Evolutionary conservation across 306 rosid genomes (phyloP), one percentile per base, ranked within the genome.

Genomic region (Oxytropis ochrocephala): DNA sequence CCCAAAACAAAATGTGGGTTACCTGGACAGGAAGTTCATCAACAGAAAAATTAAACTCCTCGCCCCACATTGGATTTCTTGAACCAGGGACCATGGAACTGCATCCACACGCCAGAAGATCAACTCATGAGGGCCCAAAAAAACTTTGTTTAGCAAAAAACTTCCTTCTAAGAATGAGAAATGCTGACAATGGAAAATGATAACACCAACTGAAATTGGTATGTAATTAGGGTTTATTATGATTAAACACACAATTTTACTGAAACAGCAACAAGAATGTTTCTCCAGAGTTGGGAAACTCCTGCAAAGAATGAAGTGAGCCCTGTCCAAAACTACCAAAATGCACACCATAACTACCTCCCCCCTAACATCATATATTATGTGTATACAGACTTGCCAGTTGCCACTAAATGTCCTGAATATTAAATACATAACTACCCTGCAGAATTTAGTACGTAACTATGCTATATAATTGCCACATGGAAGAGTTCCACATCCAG

Each of bases 61-160:
- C 98, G 3, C 98, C 98, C 98, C 98, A 94, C 98, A 90, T 85
- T 60, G 98, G 98, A 88, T 94, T 94, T 87, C 98, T 90, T 73
- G 96, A 94, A 84, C 98, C 96, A 67, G 98, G 98, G 81, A 94
- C 88, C 98, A 94, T 94, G 64, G 98, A 94, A 80, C 98, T 94
- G 90, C 87, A 81, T 33, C 56, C 21, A 27, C 44, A 80, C 69
- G 73, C 78, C 81, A 84, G 39, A 65, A 70, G 70, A 54, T 60
- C 50, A 84, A 52, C 75, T 68, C 52, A 75, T 49, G 13, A 11
- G 35, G n/a, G 27, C 18, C 48, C 55, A 66, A 57, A 44, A n/a
- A 64, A 56, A 76, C 48, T 60, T 73, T 19, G 18, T 1, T 35
- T 29, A 56, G 44, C 24, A 53, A 61, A 60, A 64, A 54, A n/a